Percentiles rank a stretch among this genome's conserved stretches.
phyloP scores from a whole-genome alignment of 2,329 filamentous ascomycete genomes.

The Botrytis byssoidea region DNA sequence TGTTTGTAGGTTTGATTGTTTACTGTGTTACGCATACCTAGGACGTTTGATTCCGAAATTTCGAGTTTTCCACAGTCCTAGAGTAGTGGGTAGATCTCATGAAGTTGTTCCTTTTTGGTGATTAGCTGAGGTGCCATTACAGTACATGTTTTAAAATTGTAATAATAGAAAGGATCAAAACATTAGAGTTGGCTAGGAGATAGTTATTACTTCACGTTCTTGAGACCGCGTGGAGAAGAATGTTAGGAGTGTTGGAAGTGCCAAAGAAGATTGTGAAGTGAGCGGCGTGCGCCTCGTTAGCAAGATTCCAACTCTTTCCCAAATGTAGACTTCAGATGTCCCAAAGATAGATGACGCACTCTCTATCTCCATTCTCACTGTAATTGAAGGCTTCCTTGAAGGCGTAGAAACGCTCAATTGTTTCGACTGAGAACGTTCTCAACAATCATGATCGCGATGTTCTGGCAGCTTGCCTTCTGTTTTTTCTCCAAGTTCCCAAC shows the following conservation, averaged over 20 bases:
- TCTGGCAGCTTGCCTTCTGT: not conserved
- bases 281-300: not conserved
- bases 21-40: not conserved
- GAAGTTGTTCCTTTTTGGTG: not conserved
- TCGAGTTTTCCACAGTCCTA: not conserved
- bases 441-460: not conserved
- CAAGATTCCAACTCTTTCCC: not conserved
- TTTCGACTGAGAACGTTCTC: not conserved
- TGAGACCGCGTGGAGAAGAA: not conserved
- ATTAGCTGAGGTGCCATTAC: not conserved
- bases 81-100: not conserved
- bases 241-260: slow-evolving; percentile 3
- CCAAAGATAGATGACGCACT: not conserved
- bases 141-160: not conserved
- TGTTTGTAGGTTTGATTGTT: not conserved
- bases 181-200: not conserved
- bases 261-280: not conserved
- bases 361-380: not conserved
- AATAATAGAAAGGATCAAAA: not conserved
- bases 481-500: not conserved
- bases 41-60: not conserved
- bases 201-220: not conserved
- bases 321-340: not conserved
- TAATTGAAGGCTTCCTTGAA: not conserved
- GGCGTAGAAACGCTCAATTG: not conserved